Conservation (phyloP, 1,284 basidiomycete species). For the Cryptococcus jaspeensis region DNA sequence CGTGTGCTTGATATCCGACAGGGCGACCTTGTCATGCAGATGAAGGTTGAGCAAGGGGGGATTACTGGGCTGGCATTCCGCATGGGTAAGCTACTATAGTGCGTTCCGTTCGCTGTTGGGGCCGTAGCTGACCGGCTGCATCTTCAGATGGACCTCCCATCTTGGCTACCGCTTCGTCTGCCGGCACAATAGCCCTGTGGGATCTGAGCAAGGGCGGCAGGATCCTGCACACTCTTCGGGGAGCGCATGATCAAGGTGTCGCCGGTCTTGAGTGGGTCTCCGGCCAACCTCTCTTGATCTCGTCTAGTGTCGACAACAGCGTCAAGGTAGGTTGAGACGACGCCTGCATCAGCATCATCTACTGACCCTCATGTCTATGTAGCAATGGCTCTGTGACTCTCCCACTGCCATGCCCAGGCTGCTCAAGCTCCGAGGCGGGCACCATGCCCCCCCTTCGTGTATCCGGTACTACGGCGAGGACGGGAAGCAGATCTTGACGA, state of each 20-base stretch:
- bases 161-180: conserved; percentile 79
- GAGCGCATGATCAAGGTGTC: conserved; percentile 81
- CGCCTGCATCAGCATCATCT: not conserved
- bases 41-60: conserved; percentile 76
- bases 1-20: conserved; percentile 85
- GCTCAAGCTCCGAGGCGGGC: conserved; percentile 88
- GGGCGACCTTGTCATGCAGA: conserved; percentile 81
- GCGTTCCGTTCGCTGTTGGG: no score
- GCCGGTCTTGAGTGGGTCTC: conserved; percentile 82
- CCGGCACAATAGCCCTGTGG: conserved; percentile 85
- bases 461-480: conserved; percentile 95
- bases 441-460: conserved; percentile 84
- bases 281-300: conserved; percentile 83
- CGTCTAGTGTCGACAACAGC: conserved; percentile 87
- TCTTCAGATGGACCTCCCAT: conserved; percentile 75
- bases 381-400: conserved; percentile 99
- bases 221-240: conserved; percentile 76
- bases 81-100: conserved; percentile 62
- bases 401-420: conserved; percentile 79
- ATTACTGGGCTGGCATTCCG: conserved; percentile 79
- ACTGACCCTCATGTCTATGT: conserved; percentile 3
- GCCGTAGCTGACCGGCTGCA: conserved; percentile 8
- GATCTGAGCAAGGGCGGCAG: conserved; percentile 79
- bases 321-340: conserved; percentile 65
- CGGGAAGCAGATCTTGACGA: conserved; percentile 89